phyloP scores from a whole-genome alignment of 2,329 filamentous ascomycete species.

The Graphilbum fragrans region DNA sequence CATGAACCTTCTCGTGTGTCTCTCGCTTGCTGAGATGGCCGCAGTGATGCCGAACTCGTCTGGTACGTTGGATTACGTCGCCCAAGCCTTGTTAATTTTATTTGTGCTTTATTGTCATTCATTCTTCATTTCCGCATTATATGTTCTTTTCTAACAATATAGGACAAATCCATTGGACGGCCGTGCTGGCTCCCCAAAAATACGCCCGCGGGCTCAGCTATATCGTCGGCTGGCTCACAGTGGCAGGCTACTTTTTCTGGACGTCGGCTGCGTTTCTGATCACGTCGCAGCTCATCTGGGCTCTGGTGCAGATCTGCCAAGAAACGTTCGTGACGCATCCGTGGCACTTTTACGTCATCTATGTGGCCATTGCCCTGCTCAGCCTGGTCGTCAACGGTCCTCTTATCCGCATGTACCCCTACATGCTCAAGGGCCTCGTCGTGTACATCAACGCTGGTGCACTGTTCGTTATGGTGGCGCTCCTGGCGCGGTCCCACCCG shows the following conservation, averaged over 20 bases:
- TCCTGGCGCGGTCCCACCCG: neutral
- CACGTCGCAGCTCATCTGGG: conserved; percentile 2
- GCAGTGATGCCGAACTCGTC: conserved; percentile 3
- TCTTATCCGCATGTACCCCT: neutral
- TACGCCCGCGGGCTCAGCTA: conserved; percentile 1
- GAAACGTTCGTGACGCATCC: neutral
- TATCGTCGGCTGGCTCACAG: neutral
- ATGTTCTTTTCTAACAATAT: no score
- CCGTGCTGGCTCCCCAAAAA: neutral
- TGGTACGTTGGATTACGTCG: neutral
- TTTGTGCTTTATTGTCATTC: no score
- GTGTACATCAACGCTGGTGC: conserved; percentile 2
- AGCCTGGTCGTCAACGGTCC: neutral
- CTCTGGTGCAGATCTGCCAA: conserved; percentile 1
- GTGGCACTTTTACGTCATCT: neutral
- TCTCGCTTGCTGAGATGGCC: conserved; percentile 3
- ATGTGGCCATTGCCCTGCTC: neutral
- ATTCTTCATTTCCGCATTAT: no score
- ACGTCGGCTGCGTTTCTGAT: neutral
- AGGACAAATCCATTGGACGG: conserved; percentile 2
- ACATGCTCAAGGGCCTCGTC: neutral
- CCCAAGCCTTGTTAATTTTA: neutral
- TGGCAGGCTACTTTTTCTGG: conserved; percentile 1
- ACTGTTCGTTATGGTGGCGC: neutral
- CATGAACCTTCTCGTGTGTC: conserved; percentile 2